Evolutionary conservation across 768 basidiomycete species (phyloP), one percentile per base, ranked within the genome.

Genomic region (Mrakia frigida): DNA sequence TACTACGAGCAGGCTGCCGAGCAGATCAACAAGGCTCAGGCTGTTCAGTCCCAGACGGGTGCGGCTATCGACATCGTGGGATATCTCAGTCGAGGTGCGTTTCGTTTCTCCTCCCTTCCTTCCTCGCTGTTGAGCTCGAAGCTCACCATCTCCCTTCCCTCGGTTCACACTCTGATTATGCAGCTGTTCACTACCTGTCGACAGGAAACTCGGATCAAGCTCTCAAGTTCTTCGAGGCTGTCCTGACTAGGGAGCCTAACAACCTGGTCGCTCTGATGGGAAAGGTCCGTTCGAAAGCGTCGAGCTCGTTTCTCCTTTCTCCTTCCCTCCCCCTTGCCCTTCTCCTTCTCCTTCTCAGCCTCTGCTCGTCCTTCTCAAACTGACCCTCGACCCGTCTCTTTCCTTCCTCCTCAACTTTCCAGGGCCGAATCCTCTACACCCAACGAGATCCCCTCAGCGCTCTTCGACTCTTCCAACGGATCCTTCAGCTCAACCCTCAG

Each of bases 191-290:
- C 74, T 89, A 91, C 82, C 85, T 98, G 28, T 90, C 92, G 1
- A 89, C 88, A 6, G 88, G 92, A 31, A 87, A 89, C 23, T 88
- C 93, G 86, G 90, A 94, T 52, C 90, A 92, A 77, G 94, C 95
- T 0, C 84, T 90, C 79, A 87, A 89, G 28, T 88, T 90, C 1
- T 95, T 97, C 80, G 92, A 96, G 21, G 87, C 87, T 35, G 90
- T 96, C 14, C 86, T 98, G 13, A 85, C 85, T 2, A 86, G 88
- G 78, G 91, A 91, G 80, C 92, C 94, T 0, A 92, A 90, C 25
- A 96, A 98, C 81, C 81, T 97, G 7, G 88, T 95, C 50, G 94
- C 95, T 0, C 85, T 96, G 6, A 86, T 94, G 13, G 94, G 94
- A 74, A 93, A 95, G 86, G 93, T 91, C 68, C 39, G 83, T 81